Evolutionary conservation across 352 stramenopile genomes (phyloP), one percentile per base, ranked within the genome.

Genomic region (Globisporangium lucens): DNA sequence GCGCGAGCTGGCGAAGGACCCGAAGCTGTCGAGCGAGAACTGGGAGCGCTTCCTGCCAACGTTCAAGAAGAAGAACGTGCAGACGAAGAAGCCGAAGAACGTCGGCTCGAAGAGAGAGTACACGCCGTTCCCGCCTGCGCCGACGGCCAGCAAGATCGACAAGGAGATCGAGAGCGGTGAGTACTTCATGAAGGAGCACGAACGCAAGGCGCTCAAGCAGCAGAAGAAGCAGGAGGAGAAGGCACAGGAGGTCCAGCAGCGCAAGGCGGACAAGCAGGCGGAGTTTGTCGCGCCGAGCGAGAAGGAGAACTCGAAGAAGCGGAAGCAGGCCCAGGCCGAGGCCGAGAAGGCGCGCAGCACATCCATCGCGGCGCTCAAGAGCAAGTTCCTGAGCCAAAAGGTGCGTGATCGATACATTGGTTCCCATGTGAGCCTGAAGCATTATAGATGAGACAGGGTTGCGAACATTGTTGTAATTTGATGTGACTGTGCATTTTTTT

Each of bases 41-140:
- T 99, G 98, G 98, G 95, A 98, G 41, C 88, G 98, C 8, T 99
- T 99, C 74, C 70, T 99, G 43, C 98, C 98, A 0, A 96, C 92
- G 38, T 99, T 99, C 77, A 98, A 98, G 75, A 99, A 99, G 80
- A 99, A 99, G 81, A 99, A 99, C 75, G 94, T 99, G 53, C 94
- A 98, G 77, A 94, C 86, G 49, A 99, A 98, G 80, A 99, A 98
- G 83, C 91, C 92, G 15, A 85, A 90, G 61, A 80, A 88, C 35
- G 77, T 98, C 8, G 72, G 80, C 53, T 87, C 98, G 66, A 99
- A 98, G 80, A 98, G 97, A 73, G 82, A 84, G 24, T 99, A 99
- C 87, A 99, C 98, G 59, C 98, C 98, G 22, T 99, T 99, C 86
- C 98, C 98, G 58, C 98, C 98, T 4, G 90, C 96, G 30, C 97